Conservation (phyloP, 805 yeast species). For the Candida yuanshanica region DNA sequence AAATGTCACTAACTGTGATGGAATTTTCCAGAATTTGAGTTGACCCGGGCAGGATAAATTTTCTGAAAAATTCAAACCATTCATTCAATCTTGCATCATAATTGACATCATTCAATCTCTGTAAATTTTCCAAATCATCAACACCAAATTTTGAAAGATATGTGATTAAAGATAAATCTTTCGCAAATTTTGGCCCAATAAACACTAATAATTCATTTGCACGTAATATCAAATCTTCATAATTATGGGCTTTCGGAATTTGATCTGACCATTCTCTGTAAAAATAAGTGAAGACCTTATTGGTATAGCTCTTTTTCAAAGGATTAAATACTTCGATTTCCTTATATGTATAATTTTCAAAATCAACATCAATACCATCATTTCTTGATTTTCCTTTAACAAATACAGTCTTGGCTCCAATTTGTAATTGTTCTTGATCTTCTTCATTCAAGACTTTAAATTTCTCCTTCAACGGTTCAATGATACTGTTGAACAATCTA, state of each 20-base stretch:
- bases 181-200: slow-evolving; percentile 49
- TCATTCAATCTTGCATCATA: slow-evolving; percentile 17
- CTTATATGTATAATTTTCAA: slow-evolving; percentile 22
- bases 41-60: slow-evolving; percentile 56
- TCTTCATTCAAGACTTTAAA: slow-evolving; percentile 16
- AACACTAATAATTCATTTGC: slow-evolving; percentile 47
- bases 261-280: slow-evolving; percentile 43
- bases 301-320: slow-evolving; percentile 18
- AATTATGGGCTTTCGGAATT: slow-evolving; percentile 31
- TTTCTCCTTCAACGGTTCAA: slow-evolving; percentile 41
- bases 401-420: slow-evolving; percentile 21
- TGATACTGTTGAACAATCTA: slow-evolving; percentile 41
- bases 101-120: neutral
- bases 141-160: slow-evolving; percentile 59
- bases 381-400: slow-evolving; percentile 18
- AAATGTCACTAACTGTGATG: slow-evolving; percentile 56
- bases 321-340: slow-evolving; percentile 27
- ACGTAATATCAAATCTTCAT: slow-evolving; percentile 41
- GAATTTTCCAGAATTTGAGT: slow-evolving; percentile 48
- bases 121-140: slow-evolving; percentile 26
- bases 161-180: slow-evolving; percentile 41
- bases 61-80: slow-evolving; percentile 62
- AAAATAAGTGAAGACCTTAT: slow-evolving; percentile 31
- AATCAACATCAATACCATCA: slow-evolving; percentile 25
- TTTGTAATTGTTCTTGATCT: slow-evolving; percentile 17